phyloP scores from a whole-genome alignment of 257 asterid species.

The Rauvolfia tetraphylla region DNA sequence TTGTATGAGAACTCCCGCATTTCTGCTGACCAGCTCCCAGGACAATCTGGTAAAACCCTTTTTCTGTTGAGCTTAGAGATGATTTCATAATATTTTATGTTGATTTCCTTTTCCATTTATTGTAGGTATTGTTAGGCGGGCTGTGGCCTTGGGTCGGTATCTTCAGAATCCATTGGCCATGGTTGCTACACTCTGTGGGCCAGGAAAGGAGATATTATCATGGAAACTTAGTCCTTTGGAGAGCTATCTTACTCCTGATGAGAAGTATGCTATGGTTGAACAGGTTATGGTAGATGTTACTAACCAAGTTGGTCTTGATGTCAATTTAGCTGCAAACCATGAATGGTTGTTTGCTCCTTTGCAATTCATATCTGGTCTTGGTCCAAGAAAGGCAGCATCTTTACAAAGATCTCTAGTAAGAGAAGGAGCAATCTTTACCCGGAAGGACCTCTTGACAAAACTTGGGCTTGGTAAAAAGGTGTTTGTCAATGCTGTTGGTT shows the following conservation, averaged over 20 bases:
- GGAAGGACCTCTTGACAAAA: slow-evolving; percentile 77
- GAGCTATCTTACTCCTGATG: slow-evolving; percentile 88
- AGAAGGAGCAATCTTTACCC: slow-evolving; percentile 76
- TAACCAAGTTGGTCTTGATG: slow-evolving; percentile 90
- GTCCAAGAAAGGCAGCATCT: slow-evolving; percentile 93
- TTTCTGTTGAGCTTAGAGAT: slow-evolving; percentile 4
- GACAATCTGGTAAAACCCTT: slow-evolving; percentile 65
- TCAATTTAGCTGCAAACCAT: slow-evolving; percentile 49
- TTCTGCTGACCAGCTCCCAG: slow-evolving; percentile 92
- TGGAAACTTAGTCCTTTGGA: slow-evolving; percentile 89
- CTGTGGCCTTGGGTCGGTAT: slow-evolving; percentile 90
- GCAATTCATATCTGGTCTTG: slow-evolving; percentile 92
- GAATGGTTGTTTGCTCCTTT: slow-evolving; percentile 95
- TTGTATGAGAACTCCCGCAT: slow-evolving; percentile 88
- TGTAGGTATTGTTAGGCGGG: slow-evolving; percentile 86
- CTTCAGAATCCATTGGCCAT: slow-evolving; percentile 93
- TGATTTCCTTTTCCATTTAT: not conserved
- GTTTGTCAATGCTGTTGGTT: slow-evolving; percentile 91
- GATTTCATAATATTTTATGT: not conserved
- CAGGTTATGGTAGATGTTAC: slow-evolving; percentile 93
- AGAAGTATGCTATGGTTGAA: slow-evolving; percentile 83
- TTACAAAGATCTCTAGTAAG: slow-evolving; percentile 81
- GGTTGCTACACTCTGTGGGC: slow-evolving; percentile 91
- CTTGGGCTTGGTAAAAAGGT: slow-evolving; percentile 88
- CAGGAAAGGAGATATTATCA: slow-evolving; percentile 84